Base-by-base conservation (phyloP, 2,329 filamentous ascomycete genomes). In the Knufia petricola region DNA sequence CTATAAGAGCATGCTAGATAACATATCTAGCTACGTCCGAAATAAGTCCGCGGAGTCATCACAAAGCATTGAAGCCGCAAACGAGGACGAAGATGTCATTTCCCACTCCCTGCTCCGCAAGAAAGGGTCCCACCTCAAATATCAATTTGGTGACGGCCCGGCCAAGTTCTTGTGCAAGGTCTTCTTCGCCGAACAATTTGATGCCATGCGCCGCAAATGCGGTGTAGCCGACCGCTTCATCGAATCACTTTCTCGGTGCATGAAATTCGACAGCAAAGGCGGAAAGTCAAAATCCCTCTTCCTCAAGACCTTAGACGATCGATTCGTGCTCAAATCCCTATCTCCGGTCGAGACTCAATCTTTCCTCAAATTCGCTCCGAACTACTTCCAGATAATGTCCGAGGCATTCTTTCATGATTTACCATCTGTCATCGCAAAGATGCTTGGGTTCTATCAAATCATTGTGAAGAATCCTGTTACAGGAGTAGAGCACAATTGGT, bases 281-380 rank as follows among this genome's bases (percentile, higher is more conserved):
- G 92, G 92, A 56, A 98, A 98, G 69, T 95, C 90, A 1, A 95
- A 95, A 63, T 95, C 89, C 0, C 82, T 98, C 3, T 98, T 98
- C 65, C 71, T 98, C 55, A 98, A 96, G 69, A 98, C 92, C 0
- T 74, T 95, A 19, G 92, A 98, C 65, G 89, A 95, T 61, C 82
- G 92, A 30, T 83, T 98, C 53, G 85, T 98, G 39, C 78, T 95
- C 59, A 95, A 95, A 71, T 89, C 86, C 0, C 72, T 98, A 8
- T 90, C 89, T 1, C 82, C 87, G 1, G 82, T 95, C 46, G 92
- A 98, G 68, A 94, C 92, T 1, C 84, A 87, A 31, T 89, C 92
- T 0, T 98, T 98, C 66, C 77, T 96, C 57, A 85, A 85, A 58
- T 98, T 98, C 62, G 94, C 92, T 0, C 92, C 92, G 1, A 88